Evolutionary conservation across 176 grass and related monocot species (phyloP).

Genomic region (Microstegium vimineum): DNA sequence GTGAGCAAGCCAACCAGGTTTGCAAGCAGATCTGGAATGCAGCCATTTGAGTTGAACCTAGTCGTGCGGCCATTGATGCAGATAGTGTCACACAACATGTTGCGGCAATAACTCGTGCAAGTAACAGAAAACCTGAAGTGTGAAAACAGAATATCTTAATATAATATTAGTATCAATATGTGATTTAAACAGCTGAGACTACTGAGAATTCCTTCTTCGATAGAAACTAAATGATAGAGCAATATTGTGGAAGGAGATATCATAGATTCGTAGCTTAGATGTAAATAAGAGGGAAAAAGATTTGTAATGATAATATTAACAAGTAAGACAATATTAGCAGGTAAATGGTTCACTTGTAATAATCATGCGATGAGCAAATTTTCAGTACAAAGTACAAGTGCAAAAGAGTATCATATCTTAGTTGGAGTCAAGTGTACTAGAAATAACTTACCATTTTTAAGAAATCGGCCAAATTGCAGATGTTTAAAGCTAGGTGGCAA

Average conservation of each 20-base stretch:
- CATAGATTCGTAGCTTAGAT: background rate
- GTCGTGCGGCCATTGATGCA: slow-evolving; percentile 78
- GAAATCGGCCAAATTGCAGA: slow-evolving; percentile 67
- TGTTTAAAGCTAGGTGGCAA: slow-evolving; percentile 58
- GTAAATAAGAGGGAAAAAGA: background rate
- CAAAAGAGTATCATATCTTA: background rate
- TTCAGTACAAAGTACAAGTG: background rate
- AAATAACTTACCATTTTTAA: slow-evolving; percentile 65
- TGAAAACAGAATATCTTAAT: background rate
- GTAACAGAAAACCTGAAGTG: slow-evolving; percentile 56
- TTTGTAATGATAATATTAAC: background rate
- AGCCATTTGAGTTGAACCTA: slow-evolving; percentile 77
- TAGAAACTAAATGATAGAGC: background rate
- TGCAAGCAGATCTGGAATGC: slow-evolving; percentile 96
- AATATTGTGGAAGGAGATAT: background rate
- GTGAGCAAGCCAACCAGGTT: slow-evolving; percentile 81
- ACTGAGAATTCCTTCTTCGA: background rate
- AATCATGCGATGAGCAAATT: background rate
- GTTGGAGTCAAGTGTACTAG: background rate
- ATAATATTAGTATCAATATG: background rate
- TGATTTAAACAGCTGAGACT: background rate
- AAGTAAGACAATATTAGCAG: background rate
- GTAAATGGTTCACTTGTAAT: background rate
- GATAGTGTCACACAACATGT: slow-evolving; percentile 85
- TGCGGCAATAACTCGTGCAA: slow-evolving; percentile 72